Percentiles rank a stretch among this genome's conserved stretches.
Evolutionary conservation across 306 rosid genomes (phyloP).

Genomic region (Arachis hypogaea): DNA sequence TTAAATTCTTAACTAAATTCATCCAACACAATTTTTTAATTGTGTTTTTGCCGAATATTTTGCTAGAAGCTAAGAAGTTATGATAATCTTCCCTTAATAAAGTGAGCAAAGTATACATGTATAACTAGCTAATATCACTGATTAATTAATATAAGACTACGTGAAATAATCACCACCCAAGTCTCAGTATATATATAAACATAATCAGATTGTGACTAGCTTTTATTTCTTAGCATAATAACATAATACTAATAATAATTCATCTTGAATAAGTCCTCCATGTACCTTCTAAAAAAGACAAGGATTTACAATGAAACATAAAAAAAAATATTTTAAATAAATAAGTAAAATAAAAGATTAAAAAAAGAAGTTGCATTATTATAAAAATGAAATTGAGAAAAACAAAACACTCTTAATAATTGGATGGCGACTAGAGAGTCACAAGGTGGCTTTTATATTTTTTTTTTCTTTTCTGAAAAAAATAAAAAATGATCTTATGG

Average conservation of each 20-base stretch:
- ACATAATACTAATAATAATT: no score
- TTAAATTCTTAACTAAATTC: not conserved
- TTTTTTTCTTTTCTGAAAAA: not conserved
- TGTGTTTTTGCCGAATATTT: not conserved
- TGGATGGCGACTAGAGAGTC: slow-evolving; percentile 9
- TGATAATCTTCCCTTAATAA: no score
- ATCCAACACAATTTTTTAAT: not conserved
- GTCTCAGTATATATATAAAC: no score
- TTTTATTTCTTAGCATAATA: no score
- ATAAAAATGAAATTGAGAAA: not conserved
- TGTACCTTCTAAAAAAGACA: not conserved
- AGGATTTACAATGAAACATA: not conserved
- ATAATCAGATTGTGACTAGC: no score
- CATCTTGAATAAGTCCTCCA: not conserved
- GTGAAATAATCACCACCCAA: no score
- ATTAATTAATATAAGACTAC: no score
- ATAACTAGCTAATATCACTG: no score
- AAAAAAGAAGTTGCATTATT: not conserved
- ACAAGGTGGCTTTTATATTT: not conserved
- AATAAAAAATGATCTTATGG: not conserved
- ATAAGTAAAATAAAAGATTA: not conserved
- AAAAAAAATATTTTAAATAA: not conserved
- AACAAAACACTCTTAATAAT: not conserved
- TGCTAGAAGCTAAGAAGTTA: not conserved
- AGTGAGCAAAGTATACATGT: no score